phyloP scores from a whole-genome alignment of 768 basidiomycete genomes.

The Boletus patriciae region DNA sequence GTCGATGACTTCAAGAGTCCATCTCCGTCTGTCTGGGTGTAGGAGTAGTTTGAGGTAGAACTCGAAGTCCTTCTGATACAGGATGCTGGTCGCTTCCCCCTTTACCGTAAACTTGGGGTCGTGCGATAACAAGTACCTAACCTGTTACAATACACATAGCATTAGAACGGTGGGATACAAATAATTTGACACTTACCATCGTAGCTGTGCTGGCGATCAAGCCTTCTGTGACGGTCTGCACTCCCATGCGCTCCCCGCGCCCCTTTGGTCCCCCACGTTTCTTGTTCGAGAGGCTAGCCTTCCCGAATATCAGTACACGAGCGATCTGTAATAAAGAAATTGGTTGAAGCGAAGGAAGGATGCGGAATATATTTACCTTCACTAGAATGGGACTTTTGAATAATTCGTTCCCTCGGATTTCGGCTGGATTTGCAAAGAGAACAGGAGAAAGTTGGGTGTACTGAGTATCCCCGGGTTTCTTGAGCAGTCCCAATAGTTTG shows the following conservation, averaged over 20 bases:
- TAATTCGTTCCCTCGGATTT: background rate
- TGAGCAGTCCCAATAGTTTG: background rate
- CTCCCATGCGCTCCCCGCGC: background rate
- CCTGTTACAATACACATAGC: background rate
- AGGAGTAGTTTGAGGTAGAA: background rate
- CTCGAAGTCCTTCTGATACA: background rate
- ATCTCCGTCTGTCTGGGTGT: background rate
- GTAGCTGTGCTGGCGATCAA: background rate
- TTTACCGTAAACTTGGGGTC: background rate
- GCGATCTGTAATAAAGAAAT: background rate
- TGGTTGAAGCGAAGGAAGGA: no score
- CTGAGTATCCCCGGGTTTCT: background rate
- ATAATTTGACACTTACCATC: background rate
- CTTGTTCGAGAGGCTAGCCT: background rate
- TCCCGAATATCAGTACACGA: background rate
- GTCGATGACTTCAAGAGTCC: background rate
- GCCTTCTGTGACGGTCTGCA: background rate
- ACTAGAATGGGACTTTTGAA: background rate
- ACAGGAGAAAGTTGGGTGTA: background rate
- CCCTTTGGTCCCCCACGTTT: background rate
- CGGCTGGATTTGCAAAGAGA: background rate
- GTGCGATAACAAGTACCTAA: background rate
- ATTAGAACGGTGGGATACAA: no score
- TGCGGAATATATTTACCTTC: background rate
- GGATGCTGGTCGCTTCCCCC: background rate